Evolutionary conservation across 148 eudicot genomes (phyloP).

Genomic region (Chenopodium formosanum): DNA sequence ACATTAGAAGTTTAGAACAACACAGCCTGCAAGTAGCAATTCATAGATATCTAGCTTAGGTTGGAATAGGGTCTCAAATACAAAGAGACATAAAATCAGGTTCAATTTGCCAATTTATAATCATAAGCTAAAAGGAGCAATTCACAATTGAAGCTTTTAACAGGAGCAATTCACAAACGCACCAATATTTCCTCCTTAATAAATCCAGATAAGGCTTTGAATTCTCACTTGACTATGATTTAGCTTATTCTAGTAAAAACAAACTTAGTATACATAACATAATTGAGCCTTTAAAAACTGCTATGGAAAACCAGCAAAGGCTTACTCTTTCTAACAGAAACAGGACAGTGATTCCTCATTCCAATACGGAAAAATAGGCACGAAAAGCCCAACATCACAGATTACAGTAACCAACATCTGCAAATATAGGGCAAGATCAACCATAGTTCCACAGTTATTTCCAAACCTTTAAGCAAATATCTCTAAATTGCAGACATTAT

Average conservation of each 20-base stretch:
- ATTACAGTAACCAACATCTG: not conserved
- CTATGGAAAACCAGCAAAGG: not conserved
- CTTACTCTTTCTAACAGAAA: not conserved
- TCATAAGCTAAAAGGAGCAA: no score
- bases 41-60: not conserved
- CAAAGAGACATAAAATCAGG: not conserved
- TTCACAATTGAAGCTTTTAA: not conserved
- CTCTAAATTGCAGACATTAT: not conserved
- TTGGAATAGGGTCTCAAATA: not conserved
- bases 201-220: not conserved
- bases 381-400: not conserved
- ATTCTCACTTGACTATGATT: not conserved
- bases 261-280: not conserved
- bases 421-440: not conserved
- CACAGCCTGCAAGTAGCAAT: not conserved
- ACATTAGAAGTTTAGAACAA: not conserved
- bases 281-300: not conserved
- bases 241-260: not conserved
- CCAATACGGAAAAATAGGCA: not conserved
- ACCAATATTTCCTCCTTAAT: not conserved
- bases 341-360: not conserved
- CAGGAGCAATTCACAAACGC: not conserved
- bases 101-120: not conserved
- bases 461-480: not conserved
- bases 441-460: not conserved